phyloP scores from a whole-genome alignment of 495 filamentous ascomycete genomes.

The Penicillium maclennaniae region DNA sequence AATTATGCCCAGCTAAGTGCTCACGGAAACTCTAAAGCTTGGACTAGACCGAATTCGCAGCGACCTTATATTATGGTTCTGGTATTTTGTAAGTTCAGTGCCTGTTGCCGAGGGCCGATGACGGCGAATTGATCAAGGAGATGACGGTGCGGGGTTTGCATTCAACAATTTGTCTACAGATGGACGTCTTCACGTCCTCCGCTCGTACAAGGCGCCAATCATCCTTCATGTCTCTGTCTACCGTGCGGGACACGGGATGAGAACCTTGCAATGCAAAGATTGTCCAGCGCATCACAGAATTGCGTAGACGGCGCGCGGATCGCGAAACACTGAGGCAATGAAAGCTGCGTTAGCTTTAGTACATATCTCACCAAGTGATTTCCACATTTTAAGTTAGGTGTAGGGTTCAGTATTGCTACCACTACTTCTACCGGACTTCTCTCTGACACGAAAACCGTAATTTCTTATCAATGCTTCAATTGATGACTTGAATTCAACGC shows the following conservation, averaged over 20 bases:
- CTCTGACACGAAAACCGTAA: not conserved
- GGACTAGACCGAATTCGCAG: not conserved
- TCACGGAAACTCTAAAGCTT: too few relatives aligned
- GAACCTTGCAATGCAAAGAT: too few relatives aligned
- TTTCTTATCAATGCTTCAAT: not conserved
- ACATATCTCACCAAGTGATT: too few relatives aligned
- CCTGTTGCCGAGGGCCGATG: constrained; percentile 12
- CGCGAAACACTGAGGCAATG: not conserved
- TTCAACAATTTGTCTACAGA: not conserved
- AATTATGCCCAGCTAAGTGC: not conserved
- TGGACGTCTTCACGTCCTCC: not conserved
- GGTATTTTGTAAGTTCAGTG: not conserved
- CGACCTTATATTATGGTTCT: constrained; percentile 1
- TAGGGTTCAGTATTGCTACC: too few relatives aligned
- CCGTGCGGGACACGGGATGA: too few relatives aligned
- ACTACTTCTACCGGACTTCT: not conserved
- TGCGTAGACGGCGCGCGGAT: not conserved
- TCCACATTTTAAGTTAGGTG: too few relatives aligned
- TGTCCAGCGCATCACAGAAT: not conserved
- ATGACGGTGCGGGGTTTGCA: constrained; percentile 20
- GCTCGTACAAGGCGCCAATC: too few relatives aligned
- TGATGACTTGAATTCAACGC: not conserved
- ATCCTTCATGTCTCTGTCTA: too few relatives aligned
- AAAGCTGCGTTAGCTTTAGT: not conserved
- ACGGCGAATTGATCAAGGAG: constrained; percentile 8